These are phyloP conservation scores for Populus deltoides DNA, from an alignment of 345 rosid genomes.

Conservation along the genomic window DNA sequence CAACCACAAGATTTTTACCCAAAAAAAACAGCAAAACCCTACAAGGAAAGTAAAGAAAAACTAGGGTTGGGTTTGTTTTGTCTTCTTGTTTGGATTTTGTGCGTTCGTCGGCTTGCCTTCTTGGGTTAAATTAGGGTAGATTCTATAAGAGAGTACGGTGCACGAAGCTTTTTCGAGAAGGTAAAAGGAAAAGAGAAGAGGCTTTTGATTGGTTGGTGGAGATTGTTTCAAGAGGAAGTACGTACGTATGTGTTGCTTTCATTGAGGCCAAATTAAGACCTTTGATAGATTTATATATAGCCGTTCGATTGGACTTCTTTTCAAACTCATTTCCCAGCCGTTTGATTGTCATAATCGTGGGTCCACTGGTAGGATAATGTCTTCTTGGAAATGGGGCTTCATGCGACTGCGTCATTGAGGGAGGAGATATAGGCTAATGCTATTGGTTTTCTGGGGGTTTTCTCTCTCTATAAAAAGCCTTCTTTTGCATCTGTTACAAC, in stretches of 20 bases:
- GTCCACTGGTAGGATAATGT: neutral
- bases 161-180: conserved; percentile 23
- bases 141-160: neutral
- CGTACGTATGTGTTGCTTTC: conserved; percentile 19
- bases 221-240: neutral
- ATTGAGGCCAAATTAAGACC: neutral
- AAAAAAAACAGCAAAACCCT: neutral
- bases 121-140: conserved; percentile 1
- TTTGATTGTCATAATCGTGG: conserved; percentile 10
- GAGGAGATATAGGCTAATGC: conserved; percentile 13
- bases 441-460: neutral
- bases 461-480: neutral
- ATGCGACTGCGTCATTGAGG: conserved; percentile 31
- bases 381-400: conserved; percentile 28
- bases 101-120: neutral
- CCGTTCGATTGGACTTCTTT: conserved; percentile 17
- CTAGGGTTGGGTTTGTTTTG: neutral
- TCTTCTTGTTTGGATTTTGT: neutral
- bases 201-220: conserved; percentile 16
- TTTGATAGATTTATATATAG: neutral
- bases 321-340: conserved; percentile 22
- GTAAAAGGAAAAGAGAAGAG: neutral
- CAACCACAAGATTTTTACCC: neutral
- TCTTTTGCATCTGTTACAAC: neutral
- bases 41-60: neutral